Evolutionary conservation across 495 filamentous ascomycete genomes (phyloP).

Genomic region (Penicillium cinerascens): DNA sequence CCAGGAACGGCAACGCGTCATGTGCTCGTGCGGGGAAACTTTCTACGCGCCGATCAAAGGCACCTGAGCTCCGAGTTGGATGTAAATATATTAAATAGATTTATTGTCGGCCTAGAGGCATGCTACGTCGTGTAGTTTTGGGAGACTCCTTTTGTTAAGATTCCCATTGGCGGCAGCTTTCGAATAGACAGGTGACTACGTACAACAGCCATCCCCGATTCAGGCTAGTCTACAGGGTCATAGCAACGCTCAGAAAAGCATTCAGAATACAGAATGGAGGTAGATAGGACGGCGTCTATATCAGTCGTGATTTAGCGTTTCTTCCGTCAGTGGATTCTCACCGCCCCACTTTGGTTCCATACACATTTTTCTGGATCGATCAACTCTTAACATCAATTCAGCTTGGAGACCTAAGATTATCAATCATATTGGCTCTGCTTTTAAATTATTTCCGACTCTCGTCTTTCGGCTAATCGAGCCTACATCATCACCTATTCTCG

Average conservation of each 20-base stretch:
- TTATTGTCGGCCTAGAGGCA: not conserved
- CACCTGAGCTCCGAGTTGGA: not conserved
- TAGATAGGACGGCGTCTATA: not conserved
- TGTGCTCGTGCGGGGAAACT: not conserved
- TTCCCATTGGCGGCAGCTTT: not conserved
- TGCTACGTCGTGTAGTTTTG: not conserved
- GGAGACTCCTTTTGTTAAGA: not conserved
- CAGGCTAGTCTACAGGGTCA: not conserved
- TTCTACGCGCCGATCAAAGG: not conserved
- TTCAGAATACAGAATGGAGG: not conserved
- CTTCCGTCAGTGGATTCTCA: not conserved
- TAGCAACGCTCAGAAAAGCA: not conserved
- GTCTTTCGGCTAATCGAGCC: too few species aligned
- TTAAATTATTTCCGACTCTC: not conserved
- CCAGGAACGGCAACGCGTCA: not conserved
- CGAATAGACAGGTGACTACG: not conserved
- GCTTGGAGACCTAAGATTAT: not conserved
- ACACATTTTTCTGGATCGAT: conserved; percentile 1
- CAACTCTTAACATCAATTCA: not conserved
- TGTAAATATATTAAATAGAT: not conserved
- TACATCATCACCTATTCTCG: not conserved
- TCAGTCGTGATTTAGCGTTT: not conserved
- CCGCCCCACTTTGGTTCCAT: conserved; percentile 7
- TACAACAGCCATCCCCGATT: not conserved
- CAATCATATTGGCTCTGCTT: not conserved